Evolutionary conservation across 192 early-diverging fungal genomes (phyloP), one percentile per base, ranked within the genome.

Genomic region (Coemansia interrupta): DNA sequence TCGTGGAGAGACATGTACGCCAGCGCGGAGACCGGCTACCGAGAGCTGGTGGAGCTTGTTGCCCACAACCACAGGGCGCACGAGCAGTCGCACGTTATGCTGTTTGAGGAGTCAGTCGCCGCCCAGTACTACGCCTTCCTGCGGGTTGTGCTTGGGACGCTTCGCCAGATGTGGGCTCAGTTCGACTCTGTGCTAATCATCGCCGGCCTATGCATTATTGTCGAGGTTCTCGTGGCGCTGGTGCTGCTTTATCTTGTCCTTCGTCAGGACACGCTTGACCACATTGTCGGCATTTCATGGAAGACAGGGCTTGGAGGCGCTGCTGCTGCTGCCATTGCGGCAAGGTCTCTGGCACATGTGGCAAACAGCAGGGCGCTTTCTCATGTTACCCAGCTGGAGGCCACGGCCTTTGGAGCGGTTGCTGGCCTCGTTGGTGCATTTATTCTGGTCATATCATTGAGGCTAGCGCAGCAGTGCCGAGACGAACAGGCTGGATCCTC

Each of bases 101-200:
- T 23, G 40, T 39, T 56, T 17, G 76, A 78, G n/a, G 76, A 72
- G 47, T 28, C 17, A 8, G 78, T 67, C 17, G 68, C 73, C 0
- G 61, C 66, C 3, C 60, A 64, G 51, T 81, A 81, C 61, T 54
- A 62, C 13, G 70, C 50, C 12, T 90, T 89, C 54, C 71, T 88
- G 41, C 68, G 86, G 0, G 63, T 65, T 5, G 82, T 89, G 0
- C 78, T 98, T 13, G 80, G 81, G 13, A 83, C 85, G 15, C 84
- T 90, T 55, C 86, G 91, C n/a, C 72, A 82, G 28, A 84, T 91
- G 38, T 98, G 96, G 96, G 91, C 94, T 14, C 90, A 92, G 26
- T 98, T 98, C 64, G 93, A 98, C 49, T 70, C 84, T 6, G 78
- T 80, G 1, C 73, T 90, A 29, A 96, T 98, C 66, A 56, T 83